A percentile compares a stretch with the other conserved stretches of the same genome.
Evolutionary conservation across 1,284 basidiomycete genomes (phyloP).

Genomic region (Vanrija pseudolonga): DNA sequence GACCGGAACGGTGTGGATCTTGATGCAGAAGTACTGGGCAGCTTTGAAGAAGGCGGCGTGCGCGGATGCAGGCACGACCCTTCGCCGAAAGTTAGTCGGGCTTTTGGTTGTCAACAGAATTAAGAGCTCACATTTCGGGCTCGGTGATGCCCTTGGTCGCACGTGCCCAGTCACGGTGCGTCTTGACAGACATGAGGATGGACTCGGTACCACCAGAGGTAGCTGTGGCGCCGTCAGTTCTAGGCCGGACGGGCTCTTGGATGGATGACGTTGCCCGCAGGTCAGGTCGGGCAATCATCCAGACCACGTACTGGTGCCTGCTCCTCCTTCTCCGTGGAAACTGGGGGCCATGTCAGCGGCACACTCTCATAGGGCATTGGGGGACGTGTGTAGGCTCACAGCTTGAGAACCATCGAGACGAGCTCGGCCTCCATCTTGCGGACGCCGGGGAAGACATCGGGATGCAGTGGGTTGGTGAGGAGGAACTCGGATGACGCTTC

Average conservation of each 20-base stretch:
- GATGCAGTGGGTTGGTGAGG: conserved; percentile 80
- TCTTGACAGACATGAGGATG: conserved; percentile 80
- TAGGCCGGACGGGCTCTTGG: not conserved
- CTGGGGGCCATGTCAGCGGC: conserved; percentile 28
- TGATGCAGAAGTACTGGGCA: conserved; percentile 84
- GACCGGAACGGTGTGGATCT: conserved; percentile 85
- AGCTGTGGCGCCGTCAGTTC: conserved; percentile 42
- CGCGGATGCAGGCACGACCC: conserved; percentile 77
- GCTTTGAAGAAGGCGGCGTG: conserved; percentile 97
- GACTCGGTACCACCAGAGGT: conserved; percentile 96
- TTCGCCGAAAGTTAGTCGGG: conserved; percentile 40
- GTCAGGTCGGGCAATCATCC: not conserved
- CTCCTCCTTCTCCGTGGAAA: conserved; percentile 78
- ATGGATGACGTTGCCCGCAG: not conserved
- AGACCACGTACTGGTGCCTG: conserved; percentile 61
- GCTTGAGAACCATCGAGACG: conserved; percentile 83
- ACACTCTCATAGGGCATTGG: not conserved
- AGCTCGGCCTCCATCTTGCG: conserved; percentile 98
- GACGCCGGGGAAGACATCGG: conserved; percentile 86
- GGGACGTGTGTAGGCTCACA: conserved; percentile 49
- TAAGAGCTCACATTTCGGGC: conserved; percentile 79
- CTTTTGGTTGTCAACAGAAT: conserved; percentile 9
- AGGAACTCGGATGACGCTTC: conserved; percentile 49
- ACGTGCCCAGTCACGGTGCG: conserved; percentile 88
- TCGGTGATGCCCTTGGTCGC: conserved; percentile 79